phyloP scores from a whole-genome alignment of 2,329 filamentous ascomycete species.

The Aspergillus brunneoviolaceus region DNA sequence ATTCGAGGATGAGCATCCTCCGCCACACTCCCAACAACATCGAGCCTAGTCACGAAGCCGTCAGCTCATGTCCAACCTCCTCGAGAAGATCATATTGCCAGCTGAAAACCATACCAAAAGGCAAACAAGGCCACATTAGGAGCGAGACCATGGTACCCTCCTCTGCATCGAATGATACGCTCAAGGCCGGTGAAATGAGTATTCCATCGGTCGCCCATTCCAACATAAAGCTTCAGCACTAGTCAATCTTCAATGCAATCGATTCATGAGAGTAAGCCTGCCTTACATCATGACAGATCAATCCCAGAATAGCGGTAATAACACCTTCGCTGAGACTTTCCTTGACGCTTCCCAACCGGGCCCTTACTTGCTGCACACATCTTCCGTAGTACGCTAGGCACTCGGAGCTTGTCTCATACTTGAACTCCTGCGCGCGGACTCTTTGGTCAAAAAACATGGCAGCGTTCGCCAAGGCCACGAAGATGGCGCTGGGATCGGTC shows the following conservation, averaged over 20 bases:
- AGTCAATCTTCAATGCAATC: neutral
- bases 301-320: neutral
- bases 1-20: neutral
- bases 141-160: conserved; percentile 16
- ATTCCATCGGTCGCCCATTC: conserved; percentile 20
- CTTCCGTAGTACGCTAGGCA: conserved; percentile 22
- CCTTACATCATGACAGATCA: conserved; percentile 4
- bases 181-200: conserved; percentile 24
- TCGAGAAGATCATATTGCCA: neutral
- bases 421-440: conserved; percentile 14
- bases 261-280: too few species aligned
- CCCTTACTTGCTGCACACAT: conserved; percentile 20
- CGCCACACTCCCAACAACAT: neutral
- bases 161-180: conserved; percentile 19
- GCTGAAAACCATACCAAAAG: neutral
- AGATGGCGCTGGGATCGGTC: conserved; percentile 23
- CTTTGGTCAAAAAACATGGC: conserved; percentile 26
- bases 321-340: conserved; percentile 17
- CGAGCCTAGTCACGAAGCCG: neutral
- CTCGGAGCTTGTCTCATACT: conserved; percentile 23
- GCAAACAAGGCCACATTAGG: neutral
- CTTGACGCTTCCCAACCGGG: conserved; percentile 17
- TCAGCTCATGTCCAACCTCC: neutral
- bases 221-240: conserved; percentile 15
- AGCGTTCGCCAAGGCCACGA: conserved; percentile 26